Evolutionary conservation across 495 filamentous ascomycete genomes (phyloP).

Genomic region (Penicillium cinerascens): DNA sequence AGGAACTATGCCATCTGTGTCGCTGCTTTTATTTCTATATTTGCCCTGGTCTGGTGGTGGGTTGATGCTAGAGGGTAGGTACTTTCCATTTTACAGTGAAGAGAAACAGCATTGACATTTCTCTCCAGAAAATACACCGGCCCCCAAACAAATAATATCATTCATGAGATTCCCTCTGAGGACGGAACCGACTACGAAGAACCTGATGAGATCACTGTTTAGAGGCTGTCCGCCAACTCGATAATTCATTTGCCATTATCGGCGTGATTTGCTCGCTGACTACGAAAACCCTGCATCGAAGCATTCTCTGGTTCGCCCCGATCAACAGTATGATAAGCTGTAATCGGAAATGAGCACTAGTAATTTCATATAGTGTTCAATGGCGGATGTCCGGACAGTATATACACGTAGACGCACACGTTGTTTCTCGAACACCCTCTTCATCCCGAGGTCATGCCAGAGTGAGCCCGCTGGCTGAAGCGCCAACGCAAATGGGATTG

Average conservation of each 20-base stretch:
- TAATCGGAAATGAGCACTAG: neutral
- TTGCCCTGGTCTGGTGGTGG: slow-evolving; percentile 66
- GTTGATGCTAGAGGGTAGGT: slow-evolving; percentile 54
- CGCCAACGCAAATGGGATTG: too few species aligned
- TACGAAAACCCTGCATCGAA: slow-evolving; percentile 59
- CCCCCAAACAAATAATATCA: slow-evolving; percentile 51
- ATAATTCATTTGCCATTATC: slow-evolving; percentile 35
- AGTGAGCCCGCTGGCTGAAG: too few species aligned
- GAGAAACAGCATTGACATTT: neutral
- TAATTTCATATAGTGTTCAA: slow-evolving; percentile 33
- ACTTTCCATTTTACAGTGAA: neutral
- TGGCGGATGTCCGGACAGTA: too few species aligned
- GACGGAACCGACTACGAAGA: slow-evolving; percentile 20
- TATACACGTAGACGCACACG: too few species aligned
- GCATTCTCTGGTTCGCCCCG: slow-evolving; percentile 68
- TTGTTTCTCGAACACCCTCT: too few species aligned
- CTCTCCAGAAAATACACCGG: slow-evolving; percentile 52
- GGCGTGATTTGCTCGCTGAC: slow-evolving; percentile 64
- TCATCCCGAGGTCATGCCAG: too few species aligned
- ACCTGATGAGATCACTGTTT: slow-evolving; percentile 16
- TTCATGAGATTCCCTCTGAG: slow-evolving; percentile 36
- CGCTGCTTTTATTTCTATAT: slow-evolving; percentile 57
- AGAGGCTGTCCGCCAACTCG: neutral
- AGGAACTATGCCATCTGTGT: slow-evolving; percentile 69
- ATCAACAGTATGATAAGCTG: slow-evolving; percentile 55